Conservation (phyloP, 1,139 yeast genomes). For the Oligophagozyma castellii region DNA sequence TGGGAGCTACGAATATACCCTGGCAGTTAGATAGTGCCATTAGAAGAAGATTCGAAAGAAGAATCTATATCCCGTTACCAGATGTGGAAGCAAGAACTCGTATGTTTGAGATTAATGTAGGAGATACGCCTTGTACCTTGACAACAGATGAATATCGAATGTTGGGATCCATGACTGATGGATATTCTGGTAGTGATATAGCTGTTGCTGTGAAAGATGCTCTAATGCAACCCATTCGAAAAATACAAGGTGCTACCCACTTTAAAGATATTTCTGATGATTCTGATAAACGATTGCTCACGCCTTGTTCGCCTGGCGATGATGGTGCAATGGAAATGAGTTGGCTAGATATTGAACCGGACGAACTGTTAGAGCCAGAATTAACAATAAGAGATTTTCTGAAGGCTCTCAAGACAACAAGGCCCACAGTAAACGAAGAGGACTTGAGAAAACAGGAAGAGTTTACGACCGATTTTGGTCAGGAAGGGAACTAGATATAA, state of each 20-base stretch:
- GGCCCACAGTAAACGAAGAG: constrained; percentile 85
- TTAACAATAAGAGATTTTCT: constrained; percentile 84
- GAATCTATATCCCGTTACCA: constrained; percentile 91
- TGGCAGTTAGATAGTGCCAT: constrained; percentile 99
- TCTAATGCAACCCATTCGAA: constrained; percentile 92
- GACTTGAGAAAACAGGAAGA: constrained; percentile 76
- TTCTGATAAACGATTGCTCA: constrained; percentile 32
- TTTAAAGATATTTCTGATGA: constrained; percentile 41
- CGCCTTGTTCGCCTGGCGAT: constrained; percentile 97
- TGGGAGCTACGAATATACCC: constrained; percentile 97
- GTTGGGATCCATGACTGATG: constrained; percentile 89
- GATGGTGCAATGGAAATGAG: constrained; percentile 72
- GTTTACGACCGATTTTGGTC: constrained; percentile 91
- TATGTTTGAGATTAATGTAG: constrained; percentile 92
- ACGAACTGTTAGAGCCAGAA: constrained; percentile 80
- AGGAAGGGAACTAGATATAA: constrained; percentile 62
- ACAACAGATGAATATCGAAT: constrained; percentile 58
- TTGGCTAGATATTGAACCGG: constrained; percentile 87
- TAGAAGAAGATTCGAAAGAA: constrained; percentile 87
- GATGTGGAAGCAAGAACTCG: constrained; percentile 80
- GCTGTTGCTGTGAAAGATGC: constrained; percentile 97
- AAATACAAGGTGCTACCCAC: constrained; percentile 93
- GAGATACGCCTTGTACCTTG: constrained; percentile 74
- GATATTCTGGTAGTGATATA: constrained; percentile 94
- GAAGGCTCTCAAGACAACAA: constrained; percentile 78